Evolutionary conservation across 2,329 filamentous ascomycete species (phyloP).

Genomic region (Pezicula carpinea): DNA sequence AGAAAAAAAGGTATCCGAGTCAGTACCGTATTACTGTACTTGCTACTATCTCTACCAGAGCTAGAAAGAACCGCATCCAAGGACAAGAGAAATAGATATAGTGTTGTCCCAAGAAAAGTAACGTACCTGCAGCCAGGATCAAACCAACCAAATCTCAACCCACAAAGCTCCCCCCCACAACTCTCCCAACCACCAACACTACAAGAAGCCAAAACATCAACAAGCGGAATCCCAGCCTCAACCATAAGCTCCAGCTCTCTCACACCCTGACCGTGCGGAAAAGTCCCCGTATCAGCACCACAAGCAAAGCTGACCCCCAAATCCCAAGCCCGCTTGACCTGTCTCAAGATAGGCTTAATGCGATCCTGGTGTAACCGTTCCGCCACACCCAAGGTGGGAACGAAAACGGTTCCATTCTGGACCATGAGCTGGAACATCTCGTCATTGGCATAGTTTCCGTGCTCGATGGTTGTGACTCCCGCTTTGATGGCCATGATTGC

Average conservation of each 20-base stretch:
- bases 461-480: conserved; percentile 42
- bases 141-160: conserved; percentile 46
- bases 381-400: conserved; percentile 46
- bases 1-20: too few species aligned
- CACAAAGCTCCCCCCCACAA: conserved; percentile 47
- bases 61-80: too few species aligned
- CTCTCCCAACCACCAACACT: conserved; percentile 50
- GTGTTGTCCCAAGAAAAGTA: too few species aligned
- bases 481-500: conserved; percentile 41
- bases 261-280: conserved; percentile 47
- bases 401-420: conserved; percentile 40
- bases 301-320: conserved; percentile 43
- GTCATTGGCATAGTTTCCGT: conserved; percentile 33
- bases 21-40: too few species aligned
- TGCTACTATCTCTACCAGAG: too few species aligned
- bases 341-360: conserved; percentile 29
- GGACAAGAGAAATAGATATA: too few species aligned
- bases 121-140: conserved; percentile 40
- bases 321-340: conserved; percentile 40
- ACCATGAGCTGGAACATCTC: conserved; percentile 40
- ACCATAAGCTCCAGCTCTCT: conserved; percentile 49
- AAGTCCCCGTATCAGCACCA: conserved; percentile 49
- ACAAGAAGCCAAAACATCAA: conserved; percentile 43
- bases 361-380: conserved; percentile 28
- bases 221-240: conserved; percentile 43